Conservation (phyloP, 2,329 filamentous ascomycete genomes). For the Penicillium crustosum region DNA sequence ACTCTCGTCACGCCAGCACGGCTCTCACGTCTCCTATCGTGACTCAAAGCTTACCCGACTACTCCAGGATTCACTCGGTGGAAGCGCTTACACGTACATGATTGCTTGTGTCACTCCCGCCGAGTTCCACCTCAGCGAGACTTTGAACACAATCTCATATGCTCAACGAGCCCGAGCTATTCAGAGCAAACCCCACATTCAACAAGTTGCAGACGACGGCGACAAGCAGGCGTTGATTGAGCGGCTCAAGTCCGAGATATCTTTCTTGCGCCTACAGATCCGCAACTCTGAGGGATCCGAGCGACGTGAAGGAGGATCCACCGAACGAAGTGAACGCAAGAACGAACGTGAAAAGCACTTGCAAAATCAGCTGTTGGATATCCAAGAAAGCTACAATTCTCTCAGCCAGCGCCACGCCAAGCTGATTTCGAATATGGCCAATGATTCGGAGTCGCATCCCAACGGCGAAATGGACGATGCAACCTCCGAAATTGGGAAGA, state of each 20-base stretch:
- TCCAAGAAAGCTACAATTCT: slow-evolving; percentile 91
- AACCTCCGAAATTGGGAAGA: slow-evolving; percentile 65
- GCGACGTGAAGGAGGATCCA: slow-evolving; percentile 55
- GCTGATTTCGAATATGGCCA: slow-evolving; percentile 89
- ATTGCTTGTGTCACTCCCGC: slow-evolving; percentile 96
- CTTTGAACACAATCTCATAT: slow-evolving; percentile 95
- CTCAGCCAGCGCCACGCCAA: slow-evolving; percentile 93
- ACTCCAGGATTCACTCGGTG: slow-evolving; percentile 92
- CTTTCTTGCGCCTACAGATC: slow-evolving; percentile 91
- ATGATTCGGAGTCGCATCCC: slow-evolving; percentile 62
- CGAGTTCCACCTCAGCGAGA: slow-evolving; percentile 96
- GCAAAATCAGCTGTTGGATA: slow-evolving; percentile 88
- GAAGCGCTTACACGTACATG: slow-evolving; percentile 99
- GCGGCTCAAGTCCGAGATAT: slow-evolving; percentile 86
- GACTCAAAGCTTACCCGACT: slow-evolving; percentile 96
- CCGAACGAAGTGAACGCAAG: slow-evolving; percentile 73
- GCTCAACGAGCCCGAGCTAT: slow-evolving; percentile 94
- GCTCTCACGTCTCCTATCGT: slow-evolving; percentile 92
- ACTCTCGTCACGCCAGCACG: slow-evolving; percentile 82
- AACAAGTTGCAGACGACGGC: slow-evolving; percentile 81
- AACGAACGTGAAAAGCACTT: slow-evolving; percentile 85
- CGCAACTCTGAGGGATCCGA: slow-evolving; percentile 73
- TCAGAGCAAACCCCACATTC: slow-evolving; percentile 95
- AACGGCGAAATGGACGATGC: slow-evolving; percentile 43
- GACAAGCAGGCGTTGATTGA: slow-evolving; percentile 96